Evolutionary conservation across 73 alveolate genomes (phyloP), one percentile per base, ranked within the genome.

Genomic region (Durusdinium trenchii): DNA sequence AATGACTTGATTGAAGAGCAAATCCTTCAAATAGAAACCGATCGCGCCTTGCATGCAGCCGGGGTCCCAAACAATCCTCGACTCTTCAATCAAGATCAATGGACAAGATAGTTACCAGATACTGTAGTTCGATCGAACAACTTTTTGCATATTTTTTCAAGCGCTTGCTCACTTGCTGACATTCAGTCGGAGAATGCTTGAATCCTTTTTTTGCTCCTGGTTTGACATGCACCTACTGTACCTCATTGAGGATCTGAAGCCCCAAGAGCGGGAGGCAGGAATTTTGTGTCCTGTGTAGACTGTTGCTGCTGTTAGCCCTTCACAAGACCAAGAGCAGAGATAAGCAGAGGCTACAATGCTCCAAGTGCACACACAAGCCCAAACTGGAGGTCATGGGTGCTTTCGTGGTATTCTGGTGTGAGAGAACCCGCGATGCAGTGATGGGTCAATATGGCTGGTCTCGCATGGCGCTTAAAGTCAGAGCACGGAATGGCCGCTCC

Each of bases 401-500:
- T 69, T 89, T 89, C 51, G 96, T 89, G 40, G 96, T 89, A 7
- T 89, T 89, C 52, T 89, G 96, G 96, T 89, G 96, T 71, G 86
- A 89, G 60, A 69, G 96, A 32, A 89, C 96, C 35, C 96, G 96
- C 6, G 96, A 89, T 45, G 96, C 96, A 0, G 96, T 89, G 26
- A 84, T 89, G 54, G 96, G 96, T 6, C 96, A 89, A 73, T 89
- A 89, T 35, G 96, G 96, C 42, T 89, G 96, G 96, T 89, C 96
- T 6, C 96, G 96, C 54, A 18, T 7, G 69, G 43, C 43, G 62
- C 89, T 28, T 42, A n/a, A 50, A 26, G 9, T 54, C n/a, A n/a
- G n/a, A n/a, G n/a, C n/a, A n/a, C n/a, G n/a, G n/a, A n/a, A n/a
- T n/a, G n/a, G n/a, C n/a, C n/a, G n/a, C n/a, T n/a, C n/a, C n/a